A percentile compares a stretch with the other conserved stretches of the same genome.
These are phyloP conservation scores for Taiozyma sp. DNA, from an alignment of 1,139 yeast species.

Conservation along the genomic window DNA sequence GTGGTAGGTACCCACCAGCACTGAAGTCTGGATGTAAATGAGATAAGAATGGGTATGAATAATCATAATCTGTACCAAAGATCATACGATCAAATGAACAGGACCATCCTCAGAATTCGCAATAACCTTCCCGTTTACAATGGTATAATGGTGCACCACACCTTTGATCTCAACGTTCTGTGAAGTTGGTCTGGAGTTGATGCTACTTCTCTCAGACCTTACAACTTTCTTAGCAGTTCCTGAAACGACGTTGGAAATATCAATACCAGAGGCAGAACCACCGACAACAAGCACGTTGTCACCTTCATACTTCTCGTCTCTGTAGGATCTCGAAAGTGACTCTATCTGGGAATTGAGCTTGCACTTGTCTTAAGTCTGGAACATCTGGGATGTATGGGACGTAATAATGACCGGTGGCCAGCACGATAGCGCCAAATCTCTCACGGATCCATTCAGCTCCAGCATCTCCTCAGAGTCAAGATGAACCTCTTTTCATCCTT, in stretches of 20 bases:
- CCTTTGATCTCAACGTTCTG: constrained; percentile 33
- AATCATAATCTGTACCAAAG: constrained; percentile 37
- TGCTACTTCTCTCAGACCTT: constrained; percentile 1
- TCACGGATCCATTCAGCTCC: constrained; percentile 36
- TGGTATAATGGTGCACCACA: constrained; percentile 2
- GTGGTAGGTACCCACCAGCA: constrained; percentile 18
- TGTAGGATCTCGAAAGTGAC: constrained; percentile 37
- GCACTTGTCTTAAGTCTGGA: constrained; percentile 34
- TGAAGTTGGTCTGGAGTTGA: constrained; percentile 38
- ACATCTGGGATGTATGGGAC: constrained; percentile 45
- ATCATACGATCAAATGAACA: constrained; percentile 29
- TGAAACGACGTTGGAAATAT: constrained; percentile 19
- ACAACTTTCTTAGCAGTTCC: background rate
- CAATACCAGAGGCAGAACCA: constrained; percentile 38
- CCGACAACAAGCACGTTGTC: constrained; percentile 44
- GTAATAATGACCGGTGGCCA: constrained; percentile 53
- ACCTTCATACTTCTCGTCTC: constrained; percentile 25
- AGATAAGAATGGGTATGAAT: constrained; percentile 30
- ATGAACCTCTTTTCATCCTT: constrained; percentile 27
- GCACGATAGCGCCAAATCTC: constrained; percentile 44
- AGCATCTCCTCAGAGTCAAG: constrained; percentile 28
- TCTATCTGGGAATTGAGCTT: constrained; percentile 29
- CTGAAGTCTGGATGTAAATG: constrained; percentile 6
- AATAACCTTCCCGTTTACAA: constrained; percentile 3
- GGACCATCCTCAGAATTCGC: constrained; percentile 32